These are phyloP conservation scores for Termitomyces sp. DNA, from an alignment of 768 basidiomycete genomes.

Conservation along the genomic window DNA sequence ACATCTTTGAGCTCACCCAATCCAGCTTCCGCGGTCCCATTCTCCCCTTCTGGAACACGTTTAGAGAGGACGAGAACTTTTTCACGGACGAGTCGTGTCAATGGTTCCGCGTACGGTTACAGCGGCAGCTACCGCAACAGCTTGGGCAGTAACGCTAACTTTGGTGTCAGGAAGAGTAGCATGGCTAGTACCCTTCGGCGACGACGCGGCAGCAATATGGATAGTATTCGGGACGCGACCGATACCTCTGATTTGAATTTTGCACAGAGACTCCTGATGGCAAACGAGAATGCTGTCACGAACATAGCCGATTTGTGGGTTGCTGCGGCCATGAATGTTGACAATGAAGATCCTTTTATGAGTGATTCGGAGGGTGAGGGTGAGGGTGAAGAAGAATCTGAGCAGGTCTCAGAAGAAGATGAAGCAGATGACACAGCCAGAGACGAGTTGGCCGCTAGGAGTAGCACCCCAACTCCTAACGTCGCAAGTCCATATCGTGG, in stretches of 20 bases:
- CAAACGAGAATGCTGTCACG: constrained; percentile 92
- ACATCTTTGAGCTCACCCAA: constrained; percentile 22
- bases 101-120: constrained; percentile 83
- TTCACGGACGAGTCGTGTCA: constrained; percentile 52
- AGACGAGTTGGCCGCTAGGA: constrained; percentile 14
- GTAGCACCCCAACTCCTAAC: constrained; percentile 9
- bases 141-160: constrained; percentile 42
- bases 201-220: constrained; percentile 43
- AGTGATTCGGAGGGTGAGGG: constrained; percentile 42
- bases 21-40: constrained; percentile 38
- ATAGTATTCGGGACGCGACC: constrained; percentile 34
- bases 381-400: constrained; percentile 18
- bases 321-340: constrained; percentile 92
- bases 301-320: constrained; percentile 98
- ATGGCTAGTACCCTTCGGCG: constrained; percentile 47
- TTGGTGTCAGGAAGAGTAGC: constrained; percentile 47
- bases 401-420: constrained; percentile 26
- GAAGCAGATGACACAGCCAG: constrained; percentile 20
- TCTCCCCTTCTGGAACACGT: constrained; percentile 34
- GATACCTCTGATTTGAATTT: constrained; percentile 65
- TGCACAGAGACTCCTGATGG: constrained; percentile 82
- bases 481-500: constrained; percentile 14
- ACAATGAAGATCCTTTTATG: constrained; percentile 81
- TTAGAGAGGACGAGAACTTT: constrained; percentile 43
- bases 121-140: constrained; percentile 50